Base-by-base conservation (phyloP, 345 rosid species). In the Psidium guajava region DNA sequence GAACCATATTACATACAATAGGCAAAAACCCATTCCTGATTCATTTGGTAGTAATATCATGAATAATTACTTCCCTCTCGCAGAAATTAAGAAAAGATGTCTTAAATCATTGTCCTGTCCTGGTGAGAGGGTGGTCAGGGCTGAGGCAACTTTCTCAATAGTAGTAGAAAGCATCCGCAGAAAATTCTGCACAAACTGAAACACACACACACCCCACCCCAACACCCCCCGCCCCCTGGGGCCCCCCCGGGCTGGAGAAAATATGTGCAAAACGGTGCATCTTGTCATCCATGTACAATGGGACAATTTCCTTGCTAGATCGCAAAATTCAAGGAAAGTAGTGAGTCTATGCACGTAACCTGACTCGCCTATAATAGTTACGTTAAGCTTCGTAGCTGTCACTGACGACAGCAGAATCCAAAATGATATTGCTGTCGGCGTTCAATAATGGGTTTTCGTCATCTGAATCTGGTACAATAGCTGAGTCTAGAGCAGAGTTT, bases 401-500 rank as follows among this genome's bases (percentile, higher is more conserved):
- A 82, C 44, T 20, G 40, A 82, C 24, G 47, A 69, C 80, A 69
- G 80, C 80, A 69, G 80, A 69, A 10, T 69, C 80, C 80, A 69
- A 69, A 69, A 69, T 69, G 47, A 69, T 18, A 44, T 69, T 32
- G 80, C 47, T 20, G 47, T 36, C 42, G 24, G 13, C 47, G 3
- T 32, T 64, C 47, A 10, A 22, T 36, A 69, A 69, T 69, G 47
- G 77, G 61, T 51, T 85, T 86, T 89, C 93, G 69, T 90, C 90
- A n/a, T 89, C 93, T 57, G 91, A 92, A 87, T 91, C 90, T 13
- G 85, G 87, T 55, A 89, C 84, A 14, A 86, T 53, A 16, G 27
- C 36, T 25, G 47, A 49, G 81, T 91, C 92, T 54, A 93, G 86
- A 57, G 96, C 94, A 83, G 94, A 89, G 92, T 91, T 94, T 50